phyloP scores from a whole-genome alignment of 441 rosid genomes.

The Populus hybrid region DNA sequence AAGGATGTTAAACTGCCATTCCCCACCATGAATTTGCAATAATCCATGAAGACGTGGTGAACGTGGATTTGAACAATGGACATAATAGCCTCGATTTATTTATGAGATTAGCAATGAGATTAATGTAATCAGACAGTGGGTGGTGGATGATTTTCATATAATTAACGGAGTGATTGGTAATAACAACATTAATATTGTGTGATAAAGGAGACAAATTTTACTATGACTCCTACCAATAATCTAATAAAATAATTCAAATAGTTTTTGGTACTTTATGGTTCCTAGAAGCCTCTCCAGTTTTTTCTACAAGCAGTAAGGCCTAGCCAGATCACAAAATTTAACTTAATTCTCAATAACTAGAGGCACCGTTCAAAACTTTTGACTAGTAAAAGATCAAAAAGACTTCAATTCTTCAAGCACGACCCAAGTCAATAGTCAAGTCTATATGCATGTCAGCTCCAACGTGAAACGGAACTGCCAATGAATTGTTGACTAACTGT shows the following conservation, averaged over 20 bases:
- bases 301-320: constrained; percentile 31
- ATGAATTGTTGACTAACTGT: not conserved
- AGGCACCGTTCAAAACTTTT: not conserved
- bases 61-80: too few species aligned
- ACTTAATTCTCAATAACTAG: not conserved
- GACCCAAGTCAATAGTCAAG: constrained; percentile 7
- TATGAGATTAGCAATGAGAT: too few species aligned
- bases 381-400: not conserved
- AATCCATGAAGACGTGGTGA: too few species aligned
- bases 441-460: not conserved
- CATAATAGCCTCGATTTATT: too few species aligned
- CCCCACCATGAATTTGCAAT: too few species aligned
- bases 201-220: too few species aligned
- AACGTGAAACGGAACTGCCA: not conserved
- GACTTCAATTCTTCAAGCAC: not conserved
- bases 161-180: too few species aligned
- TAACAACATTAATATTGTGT: too few species aligned
- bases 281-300: constrained; percentile 32
- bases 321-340: not conserved
- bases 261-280: constrained; percentile 8
- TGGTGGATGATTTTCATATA: too few species aligned
- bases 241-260: not conserved
- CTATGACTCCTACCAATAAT: too few species aligned
- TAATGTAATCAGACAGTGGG: too few species aligned
- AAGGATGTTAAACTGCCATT: too few species aligned